phyloP scores from a whole-genome alignment of 805 yeast species.

The Starmerella powellii region DNA sequence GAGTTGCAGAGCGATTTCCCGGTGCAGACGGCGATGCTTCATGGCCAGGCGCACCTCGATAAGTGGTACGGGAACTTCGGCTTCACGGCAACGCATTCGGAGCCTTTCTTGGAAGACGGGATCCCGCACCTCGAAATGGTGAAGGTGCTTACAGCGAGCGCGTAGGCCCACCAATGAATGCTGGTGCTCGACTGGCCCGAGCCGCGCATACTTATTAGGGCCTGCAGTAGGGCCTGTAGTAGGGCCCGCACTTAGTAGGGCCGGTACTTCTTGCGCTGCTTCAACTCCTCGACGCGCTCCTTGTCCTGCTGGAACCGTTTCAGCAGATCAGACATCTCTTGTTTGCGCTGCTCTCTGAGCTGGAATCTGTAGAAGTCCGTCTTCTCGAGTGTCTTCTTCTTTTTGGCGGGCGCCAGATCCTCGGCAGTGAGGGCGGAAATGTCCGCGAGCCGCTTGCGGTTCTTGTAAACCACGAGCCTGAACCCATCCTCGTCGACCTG shows the following conservation, averaged over 20 bases:
- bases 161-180: background rate
- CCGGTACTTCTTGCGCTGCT: slow-evolving; percentile 67
- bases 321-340: slow-evolving; percentile 78
- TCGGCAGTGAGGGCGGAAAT: slow-evolving; percentile 28
- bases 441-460: slow-evolving; percentile 68
- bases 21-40: slow-evolving; percentile 7
- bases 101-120: slow-evolving; percentile 20
- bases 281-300: slow-evolving; percentile 66
- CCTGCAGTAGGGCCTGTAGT: background rate
- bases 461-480: slow-evolving; percentile 77
- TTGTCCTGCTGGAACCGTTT: slow-evolving; percentile 82
- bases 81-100: slow-evolving; percentile 12
- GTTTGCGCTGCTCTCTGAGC: slow-evolving; percentile 83
- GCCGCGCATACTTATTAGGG: too few species aligned
- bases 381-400: slow-evolving; percentile 62
- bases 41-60: slow-evolving; percentile 21
- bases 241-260: slow-evolving; percentile 47
- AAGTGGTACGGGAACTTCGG: slow-evolving; percentile 20
- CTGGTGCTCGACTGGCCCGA: too few species aligned
- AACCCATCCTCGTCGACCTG: slow-evolving; percentile 89
- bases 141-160: background rate
- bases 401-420: slow-evolving; percentile 27
- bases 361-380: slow-evolving; percentile 93
- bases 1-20: slow-evolving; percentile 1
- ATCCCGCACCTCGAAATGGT: slow-evolving; percentile 20